These are phyloP conservation scores for Gamarada debralockiae DNA, from an alignment of 495 filamentous ascomycete species.

Conservation along the genomic window DNA sequence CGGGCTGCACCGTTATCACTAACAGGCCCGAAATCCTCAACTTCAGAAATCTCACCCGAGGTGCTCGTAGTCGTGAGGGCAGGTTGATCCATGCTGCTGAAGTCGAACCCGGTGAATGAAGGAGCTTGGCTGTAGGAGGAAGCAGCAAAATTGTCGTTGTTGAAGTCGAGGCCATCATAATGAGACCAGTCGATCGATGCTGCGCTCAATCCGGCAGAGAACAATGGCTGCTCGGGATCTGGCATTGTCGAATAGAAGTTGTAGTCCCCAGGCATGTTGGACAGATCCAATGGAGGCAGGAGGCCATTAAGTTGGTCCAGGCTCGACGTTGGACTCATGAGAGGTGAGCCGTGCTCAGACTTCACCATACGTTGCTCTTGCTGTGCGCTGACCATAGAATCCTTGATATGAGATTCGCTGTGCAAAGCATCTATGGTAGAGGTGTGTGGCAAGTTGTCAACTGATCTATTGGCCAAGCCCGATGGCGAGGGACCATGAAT, in stretches of 20 bases:
- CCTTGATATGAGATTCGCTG: slow-evolving; percentile 35
- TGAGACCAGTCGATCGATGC: slow-evolving; percentile 72
- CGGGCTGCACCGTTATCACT: slow-evolving; percentile 7
- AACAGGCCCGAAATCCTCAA: slow-evolving; percentile 48
- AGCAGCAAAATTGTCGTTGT: slow-evolving; percentile 48
- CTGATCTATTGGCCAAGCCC: slow-evolving; percentile 60
- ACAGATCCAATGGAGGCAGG: slow-evolving; percentile 64
- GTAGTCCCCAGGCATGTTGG: slow-evolving; percentile 39
- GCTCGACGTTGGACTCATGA: slow-evolving; percentile 48
- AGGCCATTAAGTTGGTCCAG: slow-evolving; percentile 57
- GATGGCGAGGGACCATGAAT: slow-evolving; percentile 50
- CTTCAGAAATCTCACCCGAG: slow-evolving; percentile 73
- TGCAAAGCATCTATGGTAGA: slow-evolving; percentile 33
- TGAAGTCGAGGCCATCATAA: slow-evolving; percentile 58
- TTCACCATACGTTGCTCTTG: slow-evolving; percentile 52
- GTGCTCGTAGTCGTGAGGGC: slow-evolving; percentile 61
- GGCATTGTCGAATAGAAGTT: slow-evolving; percentile 48
- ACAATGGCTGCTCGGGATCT: slow-evolving; percentile 61
- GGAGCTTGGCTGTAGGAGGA: slow-evolving; percentile 66
- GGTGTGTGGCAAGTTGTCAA: slow-evolving; percentile 59
- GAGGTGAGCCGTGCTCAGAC: slow-evolving; percentile 70
- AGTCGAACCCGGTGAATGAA: slow-evolving; percentile 66
- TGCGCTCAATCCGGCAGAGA: slow-evolving; percentile 59
- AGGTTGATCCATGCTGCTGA: slow-evolving; percentile 46
- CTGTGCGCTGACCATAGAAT: slow-evolving; percentile 41